Evolutionary conservation across 2,329 filamentous ascomycete genomes (phyloP), one percentile per base, ranked within the genome.

Genomic region (Septoria linicola): DNA sequence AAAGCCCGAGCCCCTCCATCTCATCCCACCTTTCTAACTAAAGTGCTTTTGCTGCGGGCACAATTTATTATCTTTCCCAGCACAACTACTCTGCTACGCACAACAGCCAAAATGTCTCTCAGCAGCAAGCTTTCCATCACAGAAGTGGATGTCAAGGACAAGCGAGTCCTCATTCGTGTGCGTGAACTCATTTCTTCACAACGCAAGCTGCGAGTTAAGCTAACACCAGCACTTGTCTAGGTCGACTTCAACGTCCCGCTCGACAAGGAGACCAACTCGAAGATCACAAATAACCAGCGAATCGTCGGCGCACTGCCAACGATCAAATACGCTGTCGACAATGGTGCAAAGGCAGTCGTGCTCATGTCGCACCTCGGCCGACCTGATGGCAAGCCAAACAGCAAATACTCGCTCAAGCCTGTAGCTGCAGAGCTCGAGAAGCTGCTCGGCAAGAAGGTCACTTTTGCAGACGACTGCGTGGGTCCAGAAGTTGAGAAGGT

Each of bases 181-280:
- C 49, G 54, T 53, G 31, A 27, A 14, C 17, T 7, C 39, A 39
- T 37, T 14, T 3, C 17, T 11, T 11, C 8, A n/a, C n/a, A n/a
- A n/a, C n/a, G n/a, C n/a, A n/a, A n/a, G 23, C 17, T 34, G 8
- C 35, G 35, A 32, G 14, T 40, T 35, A 23, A 21, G 13, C 36
- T 25, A 41, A 16, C 13, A 40, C 4, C 25, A 41, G 44, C 35
- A 40, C 17, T 20, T 14, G 10, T 25, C 35, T 67, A 96, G 91
- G 92, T 99, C 73, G 93, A 99, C 83, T 99, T 99, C 85, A 99
- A 99, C 76, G 95, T 99, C 51, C 93, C 93, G 60, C 89, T 99
- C 69, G 90, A 99, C 71, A 82, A 79, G 63, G 80, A 93, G 71
- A 95, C 90, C 79, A 69, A 69, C 64, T 59, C 58, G 48, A 91